Percentiles rank a stretch among this genome's conserved stretches.
Conservation (phyloP, 768 basidiomycete genomes). For the Crepidotus variabilis region DNA sequence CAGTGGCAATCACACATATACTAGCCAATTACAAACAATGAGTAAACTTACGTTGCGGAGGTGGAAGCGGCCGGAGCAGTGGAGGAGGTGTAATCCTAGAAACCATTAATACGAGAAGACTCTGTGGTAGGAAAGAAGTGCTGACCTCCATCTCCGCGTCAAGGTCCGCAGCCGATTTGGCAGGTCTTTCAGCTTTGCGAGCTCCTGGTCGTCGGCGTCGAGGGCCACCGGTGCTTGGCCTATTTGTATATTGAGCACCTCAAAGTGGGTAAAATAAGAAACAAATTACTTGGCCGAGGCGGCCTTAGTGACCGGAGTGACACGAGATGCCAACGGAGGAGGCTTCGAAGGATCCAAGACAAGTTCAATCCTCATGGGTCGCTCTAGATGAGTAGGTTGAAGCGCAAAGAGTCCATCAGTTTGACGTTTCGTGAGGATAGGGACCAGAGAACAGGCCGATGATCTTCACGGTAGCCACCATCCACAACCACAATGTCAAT, state of each 20-base stretch:
- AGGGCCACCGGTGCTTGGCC: conserved; percentile 30
- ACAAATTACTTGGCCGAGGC: conserved; percentile 32
- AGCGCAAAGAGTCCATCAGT: conserved; percentile 41
- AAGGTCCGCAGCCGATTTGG: conserved; percentile 84
- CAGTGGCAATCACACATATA: not conserved
- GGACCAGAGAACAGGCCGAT: conserved; percentile 38
- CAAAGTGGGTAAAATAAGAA: conserved; percentile 1
- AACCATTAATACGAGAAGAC: not conserved
- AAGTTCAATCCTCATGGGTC: conserved; percentile 98
- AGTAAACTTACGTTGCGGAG: conserved; percentile 25
- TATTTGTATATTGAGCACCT: conserved; percentile 17
- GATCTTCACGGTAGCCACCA: conserved; percentile 13
- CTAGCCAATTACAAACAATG: not conserved
- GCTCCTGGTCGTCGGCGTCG: conserved; percentile 42
- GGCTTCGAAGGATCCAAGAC: conserved; percentile 81
- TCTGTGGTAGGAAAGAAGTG: too few species aligned
- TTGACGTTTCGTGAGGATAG: conserved; percentile 39
- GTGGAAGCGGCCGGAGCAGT: conserved; percentile 44
- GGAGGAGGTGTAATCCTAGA: conserved; percentile 66
- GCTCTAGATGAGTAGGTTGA: conserved; percentile 56
- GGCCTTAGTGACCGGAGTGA: conserved; percentile 65
- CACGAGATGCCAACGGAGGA: conserved; percentile 75
- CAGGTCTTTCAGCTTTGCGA: conserved; percentile 57
- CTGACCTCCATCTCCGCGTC: conserved; percentile 97
- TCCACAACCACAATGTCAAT: too few species aligned